A percentile compares a stretch with the other conserved stretches of the same genome.
Evolutionary conservation across 306 rosid genomes (phyloP).

Genomic region (Nissolia schottii): DNA sequence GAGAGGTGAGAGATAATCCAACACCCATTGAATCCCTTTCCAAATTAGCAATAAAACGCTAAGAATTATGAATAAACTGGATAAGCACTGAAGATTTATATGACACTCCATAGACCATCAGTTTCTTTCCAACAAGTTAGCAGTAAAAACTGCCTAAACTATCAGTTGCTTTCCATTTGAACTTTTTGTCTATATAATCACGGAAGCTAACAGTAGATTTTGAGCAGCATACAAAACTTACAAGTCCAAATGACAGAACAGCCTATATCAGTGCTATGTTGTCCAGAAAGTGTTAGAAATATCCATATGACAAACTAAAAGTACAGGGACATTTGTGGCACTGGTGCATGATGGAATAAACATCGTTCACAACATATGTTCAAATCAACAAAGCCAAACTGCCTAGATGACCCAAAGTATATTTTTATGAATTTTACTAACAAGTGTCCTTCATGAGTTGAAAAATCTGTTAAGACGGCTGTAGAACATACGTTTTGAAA

Average conservation of each 20-base stretch:
- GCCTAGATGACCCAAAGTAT: neutral
- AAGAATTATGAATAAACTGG: neutral
- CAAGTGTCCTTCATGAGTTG: neutral
- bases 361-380: neutral
- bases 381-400: neutral
- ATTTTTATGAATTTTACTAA: no score
- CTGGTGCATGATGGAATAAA: neutral
- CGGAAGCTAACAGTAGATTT: neutral
- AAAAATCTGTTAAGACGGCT: neutral
- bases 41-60: neutral
- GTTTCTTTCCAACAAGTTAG: neutral
- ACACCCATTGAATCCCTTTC: no score
- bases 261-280: neutral
- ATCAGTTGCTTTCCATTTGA: neutral
- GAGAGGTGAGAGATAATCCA: no score
- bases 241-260: neutral
- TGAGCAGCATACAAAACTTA: neutral
- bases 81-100: neutral
- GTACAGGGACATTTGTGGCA: neutral
- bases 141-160: no score
- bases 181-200: no score
- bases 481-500: neutral
- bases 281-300: neutral
- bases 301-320: neutral
- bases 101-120: neutral